Base-by-base conservation (phyloP, 257 asterid species). In the Thymus mandschuricus region DNA sequence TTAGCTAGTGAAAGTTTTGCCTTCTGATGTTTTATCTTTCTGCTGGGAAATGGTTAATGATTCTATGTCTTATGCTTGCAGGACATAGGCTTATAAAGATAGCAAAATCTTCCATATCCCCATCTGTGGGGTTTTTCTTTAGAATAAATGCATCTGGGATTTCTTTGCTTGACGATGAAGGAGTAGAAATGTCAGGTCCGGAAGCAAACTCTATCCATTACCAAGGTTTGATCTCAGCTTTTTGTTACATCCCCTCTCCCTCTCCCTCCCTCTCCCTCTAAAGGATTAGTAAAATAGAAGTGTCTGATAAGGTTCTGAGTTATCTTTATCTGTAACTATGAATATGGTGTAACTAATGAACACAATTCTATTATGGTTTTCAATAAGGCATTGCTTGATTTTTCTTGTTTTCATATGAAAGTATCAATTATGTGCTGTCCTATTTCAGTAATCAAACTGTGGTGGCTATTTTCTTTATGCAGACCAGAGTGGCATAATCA, bases 61-160 rank as follows among this genome's bases (percentile, higher is more conserved):
- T 64, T 51, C n/a, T 13, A 49, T 30, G 71, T 59, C 69, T 69
- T 65, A 31, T 44, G 60, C 50, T 74, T 84, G 76, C 87, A 89
- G 97, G 97, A 64, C 79, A 87, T 72, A 87, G 97, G 86, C 75
- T 84, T 79, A 74, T 91, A 74, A 91, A 89, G 88, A 61, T 91
- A 68, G 95, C 97, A 72, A 91, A 91, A 86, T 91, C 97, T 45
- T 81, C 96, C 56, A 80, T 83, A 69, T 87, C 96, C 66, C 95
- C 96, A 49, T 82, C 92, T 60, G 46, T 83, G 60, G 95, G 91
- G 28, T 91, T 91, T 52, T 74, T 73, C 57, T 91, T 84, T 83
- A 68, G 58, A 77, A 86, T 91, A 74, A 81, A 79, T 51, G 73
- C 90, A 40, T 86, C 88, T 51, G 97, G 96, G 63, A 84, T 91